Evolutionary conservation across 208 protist genomes (phyloP).

Genomic region (Crithidia acanthocephali): DNA sequence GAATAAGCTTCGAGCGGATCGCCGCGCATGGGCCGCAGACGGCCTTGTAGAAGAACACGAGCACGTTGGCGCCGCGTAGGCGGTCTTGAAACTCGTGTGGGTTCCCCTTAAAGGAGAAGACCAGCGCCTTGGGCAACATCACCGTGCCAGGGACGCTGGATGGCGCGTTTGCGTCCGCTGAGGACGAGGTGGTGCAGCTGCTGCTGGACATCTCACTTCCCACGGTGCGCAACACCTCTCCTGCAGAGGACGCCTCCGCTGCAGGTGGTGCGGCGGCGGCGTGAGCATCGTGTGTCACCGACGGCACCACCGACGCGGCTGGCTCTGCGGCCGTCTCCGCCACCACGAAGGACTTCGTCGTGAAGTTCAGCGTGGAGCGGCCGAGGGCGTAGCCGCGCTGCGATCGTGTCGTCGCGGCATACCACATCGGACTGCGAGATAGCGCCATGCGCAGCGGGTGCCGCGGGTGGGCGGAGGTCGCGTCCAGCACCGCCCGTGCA

Average conservation of each 20-base stretch:
- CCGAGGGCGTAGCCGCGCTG: constrained; percentile 13
- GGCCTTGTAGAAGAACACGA: constrained; percentile 87
- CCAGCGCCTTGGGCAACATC: constrained; percentile 17
- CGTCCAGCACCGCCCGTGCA: background rate
- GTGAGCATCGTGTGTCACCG: too few species aligned
- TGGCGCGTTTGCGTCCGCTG: background rate
- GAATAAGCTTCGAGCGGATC: constrained; percentile 54
- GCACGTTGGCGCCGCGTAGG: constrained; percentile 35
- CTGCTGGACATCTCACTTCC: background rate
- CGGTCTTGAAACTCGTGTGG: constrained; percentile 49
- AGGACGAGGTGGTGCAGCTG: background rate
- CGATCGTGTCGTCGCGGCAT: constrained; percentile 6
- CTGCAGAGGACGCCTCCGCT: too few species aligned
- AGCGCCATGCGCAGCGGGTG: constrained; percentile 1
- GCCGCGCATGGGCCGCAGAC: constrained; percentile 67
- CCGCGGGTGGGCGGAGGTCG: constrained; percentile 1
- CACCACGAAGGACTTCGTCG: background rate
- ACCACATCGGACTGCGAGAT: constrained; percentile 15
- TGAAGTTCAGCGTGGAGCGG: constrained; percentile 12
- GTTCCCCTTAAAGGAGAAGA: constrained; percentile 55
- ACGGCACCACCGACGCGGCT: too few species aligned
- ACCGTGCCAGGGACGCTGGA: background rate
- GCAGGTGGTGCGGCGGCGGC: background rate
- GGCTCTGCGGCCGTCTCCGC: background rate
- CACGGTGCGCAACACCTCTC: too few species aligned